These are phyloP conservation scores for Anacardium occidentale DNA, from an alignment of 345 rosid species.

Conservation along the genomic window DNA sequence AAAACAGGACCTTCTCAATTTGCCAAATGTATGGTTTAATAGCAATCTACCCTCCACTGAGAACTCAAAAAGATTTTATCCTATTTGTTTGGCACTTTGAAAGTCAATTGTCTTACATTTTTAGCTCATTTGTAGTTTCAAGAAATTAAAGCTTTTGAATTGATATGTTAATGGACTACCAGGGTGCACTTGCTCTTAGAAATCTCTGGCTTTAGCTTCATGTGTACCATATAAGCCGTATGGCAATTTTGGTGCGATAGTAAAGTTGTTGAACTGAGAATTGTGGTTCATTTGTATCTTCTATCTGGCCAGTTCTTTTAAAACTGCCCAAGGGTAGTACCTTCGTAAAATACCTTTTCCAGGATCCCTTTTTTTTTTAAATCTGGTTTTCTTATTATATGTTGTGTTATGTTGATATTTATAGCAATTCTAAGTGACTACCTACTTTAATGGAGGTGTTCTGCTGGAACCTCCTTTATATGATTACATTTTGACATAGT, in stretches of 20 bases:
- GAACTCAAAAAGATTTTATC: too few species aligned
- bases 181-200: background rate
- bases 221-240: background rate
- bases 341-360: background rate
- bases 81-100: background rate
- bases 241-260: background rate
- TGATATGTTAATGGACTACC: background rate
- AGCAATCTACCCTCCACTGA: too few species aligned
- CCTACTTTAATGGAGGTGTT: background rate
- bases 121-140: background rate
- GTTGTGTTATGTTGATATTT: background rate
- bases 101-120: background rate
- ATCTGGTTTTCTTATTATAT: background rate
- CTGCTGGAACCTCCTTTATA: background rate
- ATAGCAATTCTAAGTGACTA: background rate
- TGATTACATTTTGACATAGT: slow-evolving; percentile 3
- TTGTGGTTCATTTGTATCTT: background rate
- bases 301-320: background rate
- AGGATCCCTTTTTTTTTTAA: background rate
- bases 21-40: too few species aligned
- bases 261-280: background rate
- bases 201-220: slow-evolving; percentile 2
- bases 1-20: too few species aligned
- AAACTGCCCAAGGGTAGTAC: background rate
- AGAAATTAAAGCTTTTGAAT: background rate